phyloP scores from a whole-genome alignment of 2,329 filamentous ascomycete species.

The Xylaria digitata region DNA sequence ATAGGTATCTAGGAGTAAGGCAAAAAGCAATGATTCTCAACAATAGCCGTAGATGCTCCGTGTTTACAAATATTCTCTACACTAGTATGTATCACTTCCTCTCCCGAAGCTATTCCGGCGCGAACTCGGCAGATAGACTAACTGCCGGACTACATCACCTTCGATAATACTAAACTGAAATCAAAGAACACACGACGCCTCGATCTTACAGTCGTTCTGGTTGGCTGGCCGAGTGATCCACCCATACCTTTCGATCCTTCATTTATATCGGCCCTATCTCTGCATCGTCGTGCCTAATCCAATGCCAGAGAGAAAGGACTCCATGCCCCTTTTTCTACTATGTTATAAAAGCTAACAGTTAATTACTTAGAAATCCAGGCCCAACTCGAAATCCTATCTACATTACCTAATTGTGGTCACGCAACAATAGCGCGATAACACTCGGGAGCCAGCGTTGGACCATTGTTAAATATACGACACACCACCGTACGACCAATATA shows the following conservation, averaged over 20 bases:
- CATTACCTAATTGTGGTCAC: not conserved
- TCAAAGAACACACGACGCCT: not conserved
- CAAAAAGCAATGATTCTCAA: too few relatives aligned
- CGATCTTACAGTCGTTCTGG: not conserved
- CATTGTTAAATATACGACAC: not conserved
- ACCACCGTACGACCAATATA: not conserved
- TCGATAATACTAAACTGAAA: not conserved
- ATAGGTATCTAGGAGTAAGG: too few relatives aligned
- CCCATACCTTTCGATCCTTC: not conserved
- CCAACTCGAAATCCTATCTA: not conserved
- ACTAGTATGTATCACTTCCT: slow-evolving; percentile 4
- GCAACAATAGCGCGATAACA: not conserved
- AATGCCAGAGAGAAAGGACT: not conserved
- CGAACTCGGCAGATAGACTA: too few relatives aligned
- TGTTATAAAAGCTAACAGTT: not conserved
- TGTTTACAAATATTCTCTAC: slow-evolving; percentile 1
- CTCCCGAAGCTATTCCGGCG: too few relatives aligned
- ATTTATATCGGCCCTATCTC: not conserved
- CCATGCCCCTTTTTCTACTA: too few relatives aligned
- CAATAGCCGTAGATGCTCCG: not conserved
- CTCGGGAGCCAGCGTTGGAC: too few relatives aligned
- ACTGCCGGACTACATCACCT: slow-evolving; percentile 1
- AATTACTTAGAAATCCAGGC: not conserved
- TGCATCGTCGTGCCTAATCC: not conserved
- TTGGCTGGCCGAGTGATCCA: not conserved